Evolutionary conservation across 495 filamentous ascomycete genomes (phyloP).

Genomic region (Penicillium cinerascens): DNA sequence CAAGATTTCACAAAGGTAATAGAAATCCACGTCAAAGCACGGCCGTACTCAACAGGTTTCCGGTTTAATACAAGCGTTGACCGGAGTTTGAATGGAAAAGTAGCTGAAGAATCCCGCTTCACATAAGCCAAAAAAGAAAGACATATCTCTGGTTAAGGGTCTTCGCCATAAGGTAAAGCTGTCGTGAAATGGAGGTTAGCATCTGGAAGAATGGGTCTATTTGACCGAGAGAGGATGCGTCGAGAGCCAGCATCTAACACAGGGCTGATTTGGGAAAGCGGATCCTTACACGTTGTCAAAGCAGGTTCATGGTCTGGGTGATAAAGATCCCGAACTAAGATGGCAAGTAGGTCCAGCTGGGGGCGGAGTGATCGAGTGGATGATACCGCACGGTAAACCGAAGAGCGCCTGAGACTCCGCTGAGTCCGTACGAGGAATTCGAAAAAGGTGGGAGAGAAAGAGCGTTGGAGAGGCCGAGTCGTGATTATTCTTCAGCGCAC

Average conservation of each 20-base stretch:
- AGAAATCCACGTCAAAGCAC: constrained; percentile 21
- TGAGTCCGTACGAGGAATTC: background rate
- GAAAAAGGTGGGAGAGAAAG: constrained; percentile 9
- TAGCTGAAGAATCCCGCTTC: constrained; percentile 45
- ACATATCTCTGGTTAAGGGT: constrained; percentile 49
- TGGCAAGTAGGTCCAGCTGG: constrained; percentile 1
- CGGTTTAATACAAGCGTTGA: constrained; percentile 22
- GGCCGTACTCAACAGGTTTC: constrained; percentile 21
- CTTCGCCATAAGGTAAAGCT: constrained; percentile 51
- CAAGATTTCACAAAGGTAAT: constrained; percentile 14
- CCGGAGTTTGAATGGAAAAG: constrained; percentile 34
- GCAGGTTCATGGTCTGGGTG: constrained; percentile 28
- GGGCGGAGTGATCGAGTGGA: background rate
- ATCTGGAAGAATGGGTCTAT: constrained; percentile 5
- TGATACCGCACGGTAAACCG: background rate
- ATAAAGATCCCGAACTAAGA: constrained; percentile 16
- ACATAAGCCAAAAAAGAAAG: constrained; percentile 49
- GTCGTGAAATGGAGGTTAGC: constrained; percentile 11
- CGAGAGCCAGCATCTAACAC: background rate
- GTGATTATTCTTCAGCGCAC: constrained; percentile 22
- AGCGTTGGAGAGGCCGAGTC: constrained; percentile 17
- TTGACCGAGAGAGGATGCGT: background rate
- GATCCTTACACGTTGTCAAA: constrained; percentile 30
- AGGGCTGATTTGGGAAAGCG: constrained; percentile 2
- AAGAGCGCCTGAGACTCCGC: background rate